These are phyloP conservation scores for Bigelowiella natans DNA, from an alignment of 78 protist species.

Conservation along the genomic window DNA sequence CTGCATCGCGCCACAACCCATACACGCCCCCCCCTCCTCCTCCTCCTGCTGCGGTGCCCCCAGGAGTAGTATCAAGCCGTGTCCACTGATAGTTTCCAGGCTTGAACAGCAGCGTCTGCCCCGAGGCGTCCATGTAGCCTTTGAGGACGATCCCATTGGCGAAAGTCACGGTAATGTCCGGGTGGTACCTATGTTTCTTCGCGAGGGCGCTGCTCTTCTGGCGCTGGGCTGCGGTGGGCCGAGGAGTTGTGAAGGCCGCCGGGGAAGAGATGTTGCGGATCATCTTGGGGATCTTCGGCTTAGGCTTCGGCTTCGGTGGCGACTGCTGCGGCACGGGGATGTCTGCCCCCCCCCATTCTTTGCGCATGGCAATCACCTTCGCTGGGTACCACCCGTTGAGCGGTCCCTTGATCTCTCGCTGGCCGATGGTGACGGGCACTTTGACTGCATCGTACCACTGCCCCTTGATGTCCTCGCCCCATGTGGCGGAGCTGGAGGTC, in stretches of 20 bases:
- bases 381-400: background rate
- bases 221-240: no score
- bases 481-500: background rate
- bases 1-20: background rate
- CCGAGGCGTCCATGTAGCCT: background rate
- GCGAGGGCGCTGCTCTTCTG: no score
- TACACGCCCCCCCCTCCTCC: no score
- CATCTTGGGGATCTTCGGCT: no score
- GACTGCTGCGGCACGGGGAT: background rate
- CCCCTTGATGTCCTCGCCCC: background rate
- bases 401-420: background rate
- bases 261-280: background rate
- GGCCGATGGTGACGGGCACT: background rate
- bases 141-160: background rate
- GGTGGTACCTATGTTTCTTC: no score
- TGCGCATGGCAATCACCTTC: background rate
- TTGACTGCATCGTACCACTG: background rate
- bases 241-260: background rate
- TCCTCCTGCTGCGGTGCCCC: no score
- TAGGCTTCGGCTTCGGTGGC: background rate
- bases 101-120: background rate
- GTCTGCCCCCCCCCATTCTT: background rate
- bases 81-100: background rate
- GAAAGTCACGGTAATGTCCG: background rate
- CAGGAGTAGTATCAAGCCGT: background rate